Evolutionary conservation across 2,329 filamentous ascomycete species (phyloP), one percentile per base, ranked within the genome.

Genomic region (Claviceps spartinae): DNA sequence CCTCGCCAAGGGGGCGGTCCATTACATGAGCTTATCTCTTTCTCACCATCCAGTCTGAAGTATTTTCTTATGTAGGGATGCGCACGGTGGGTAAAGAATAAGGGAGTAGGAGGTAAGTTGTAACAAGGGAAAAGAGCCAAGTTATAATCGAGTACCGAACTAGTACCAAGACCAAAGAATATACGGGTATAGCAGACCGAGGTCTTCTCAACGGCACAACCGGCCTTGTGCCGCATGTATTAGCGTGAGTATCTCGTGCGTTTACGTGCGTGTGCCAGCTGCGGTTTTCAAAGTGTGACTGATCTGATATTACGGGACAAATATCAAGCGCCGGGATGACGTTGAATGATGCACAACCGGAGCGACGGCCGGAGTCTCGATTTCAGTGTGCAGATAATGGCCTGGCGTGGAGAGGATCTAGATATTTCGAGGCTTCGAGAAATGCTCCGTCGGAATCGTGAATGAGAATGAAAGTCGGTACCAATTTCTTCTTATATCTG

Each of bases 1-100:
- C 84, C 74, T 82, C 77, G 64, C 81, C 76, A 69, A 79, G 79
- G 72, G 83, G 80, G 71, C 85, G 82, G 75, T 91, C 87, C 87
- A 93, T 93, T 66, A 80, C 82, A 70, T 69, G 66, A 73, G 73
- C 67, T 63, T 24, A 26, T n/a, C 30, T 11, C 30, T 72, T 34
- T n/a, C 37, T 72, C 69, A 67, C 71, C 68, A 68, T 74, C 69
- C 48, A 37, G 40, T 14, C 14, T 36, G 26, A 4, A 11, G 6
- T 43, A 37, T 13, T n/a, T 37, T 30, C 26, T 44, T 43, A n/a
- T 18, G 38, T 22, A n/a, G 16, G 13, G 6, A 43, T 36, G 24
- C n/a, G 4, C 18, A 43, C 38, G 4, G 13, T 34, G 13, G 16
- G 13, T 2, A 20, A 2, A 36, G 24, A 13, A 46, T 2, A 11